Evolutionary conservation across 2,329 filamentous ascomycete genomes (phyloP).

Genomic region (Dactylonectria macrodidyma): DNA sequence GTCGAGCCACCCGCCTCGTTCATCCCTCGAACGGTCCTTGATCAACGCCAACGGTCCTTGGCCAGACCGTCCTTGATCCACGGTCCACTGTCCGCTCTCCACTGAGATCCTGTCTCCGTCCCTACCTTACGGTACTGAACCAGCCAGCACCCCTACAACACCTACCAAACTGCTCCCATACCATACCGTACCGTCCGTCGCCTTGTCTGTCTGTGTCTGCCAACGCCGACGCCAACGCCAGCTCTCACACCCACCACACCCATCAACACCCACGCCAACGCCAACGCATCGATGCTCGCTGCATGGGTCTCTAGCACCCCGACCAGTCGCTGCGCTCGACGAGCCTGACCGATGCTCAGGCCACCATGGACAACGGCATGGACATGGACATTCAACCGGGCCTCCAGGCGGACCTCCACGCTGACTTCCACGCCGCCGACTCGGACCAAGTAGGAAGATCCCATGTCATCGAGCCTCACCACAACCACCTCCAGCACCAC

Average conservation of each 20-base stretch:
- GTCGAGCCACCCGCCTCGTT: constrained; percentile 25
- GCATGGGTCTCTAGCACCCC: constrained; percentile 60
- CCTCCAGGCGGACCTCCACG: constrained; percentile 24
- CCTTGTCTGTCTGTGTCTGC: constrained; percentile 32
- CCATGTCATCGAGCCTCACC: constrained; percentile 44
- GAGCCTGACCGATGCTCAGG: constrained; percentile 62
- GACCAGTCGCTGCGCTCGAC: constrained; percentile 59
- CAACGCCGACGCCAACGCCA: constrained; percentile 40
- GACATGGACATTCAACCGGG: constrained; percentile 52
- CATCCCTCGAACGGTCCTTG: constrained; percentile 3
- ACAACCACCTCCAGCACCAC: constrained; percentile 41
- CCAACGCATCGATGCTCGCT: constrained; percentile 65
- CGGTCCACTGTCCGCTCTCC: background rate
- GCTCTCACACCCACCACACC: constrained; percentile 51
- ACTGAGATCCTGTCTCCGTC: constrained; percentile 12
- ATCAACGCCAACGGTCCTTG: no score
- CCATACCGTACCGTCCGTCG: constrained; percentile 20
- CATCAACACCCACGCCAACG: constrained; percentile 45
- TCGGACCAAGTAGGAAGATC: constrained; percentile 36
- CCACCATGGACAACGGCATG: constrained; percentile 63
- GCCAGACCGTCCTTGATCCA: no score
- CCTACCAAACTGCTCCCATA: constrained; percentile 5
- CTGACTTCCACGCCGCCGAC: constrained; percentile 44
- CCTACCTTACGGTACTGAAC: background rate
- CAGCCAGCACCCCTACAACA: no score